Evolutionary conservation across 306 rosid species (phyloP).

Genomic region (Styphnolobium japonicum): DNA sequence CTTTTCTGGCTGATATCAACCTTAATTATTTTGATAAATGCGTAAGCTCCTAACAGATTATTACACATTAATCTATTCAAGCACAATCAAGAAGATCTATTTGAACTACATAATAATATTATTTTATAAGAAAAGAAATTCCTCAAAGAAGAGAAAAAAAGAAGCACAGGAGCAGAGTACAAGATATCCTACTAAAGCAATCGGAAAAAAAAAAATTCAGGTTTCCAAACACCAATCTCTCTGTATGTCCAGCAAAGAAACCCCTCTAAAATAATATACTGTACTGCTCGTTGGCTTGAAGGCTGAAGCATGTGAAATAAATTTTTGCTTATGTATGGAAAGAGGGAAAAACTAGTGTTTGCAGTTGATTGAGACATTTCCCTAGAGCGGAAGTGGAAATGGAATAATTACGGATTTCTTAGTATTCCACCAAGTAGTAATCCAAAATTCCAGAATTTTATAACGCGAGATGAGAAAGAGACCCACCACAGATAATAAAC

Average conservation of each 20-base stretch:
- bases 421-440: neutral
- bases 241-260: neutral
- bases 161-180: too few species aligned
- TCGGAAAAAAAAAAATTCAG: neutral
- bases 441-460: neutral
- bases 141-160: neutral
- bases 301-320: neutral
- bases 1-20: neutral
- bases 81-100: neutral
- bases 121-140: neutral
- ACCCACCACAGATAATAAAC: neutral
- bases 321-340: neutral
- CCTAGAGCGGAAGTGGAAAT: neutral
- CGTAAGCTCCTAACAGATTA: too few species aligned
- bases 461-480: neutral
- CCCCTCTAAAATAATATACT: neutral
- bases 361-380: neutral
- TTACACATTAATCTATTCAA: neutral
- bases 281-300: neutral
- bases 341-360: neutral
- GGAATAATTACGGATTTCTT: neutral
- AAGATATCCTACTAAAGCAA: neutral
- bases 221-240: neutral
- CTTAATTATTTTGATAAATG: too few species aligned
- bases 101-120: neutral